Conservation (phyloP, 768 basidiomycete species). For the Suillus spraguei region DNA sequence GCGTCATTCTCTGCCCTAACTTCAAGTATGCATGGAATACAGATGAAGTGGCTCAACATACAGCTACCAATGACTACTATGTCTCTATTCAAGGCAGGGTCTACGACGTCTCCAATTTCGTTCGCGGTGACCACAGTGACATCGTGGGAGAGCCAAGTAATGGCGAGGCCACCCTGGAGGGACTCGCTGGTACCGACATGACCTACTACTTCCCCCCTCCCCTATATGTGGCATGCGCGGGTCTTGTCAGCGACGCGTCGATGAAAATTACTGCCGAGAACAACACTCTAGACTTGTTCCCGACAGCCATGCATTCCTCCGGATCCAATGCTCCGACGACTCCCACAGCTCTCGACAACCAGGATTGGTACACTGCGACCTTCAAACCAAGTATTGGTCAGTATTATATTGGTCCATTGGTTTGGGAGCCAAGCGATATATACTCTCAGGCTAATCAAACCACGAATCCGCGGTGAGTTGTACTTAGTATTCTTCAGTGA, state of each 20-base stretch:
- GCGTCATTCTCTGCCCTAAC: constrained; percentile 60
- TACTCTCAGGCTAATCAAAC: constrained; percentile 38
- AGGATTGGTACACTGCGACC: constrained; percentile 57
- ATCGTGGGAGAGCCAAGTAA: constrained; percentile 55
- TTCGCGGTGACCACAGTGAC: constrained; percentile 65
- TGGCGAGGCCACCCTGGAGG: constrained; percentile 43
- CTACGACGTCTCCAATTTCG: constrained; percentile 62
- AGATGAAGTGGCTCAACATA: constrained; percentile 53
- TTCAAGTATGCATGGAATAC: constrained; percentile 61
- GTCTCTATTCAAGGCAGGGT: constrained; percentile 64
- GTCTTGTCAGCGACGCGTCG: constrained; percentile 49
- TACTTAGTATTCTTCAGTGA: constrained; percentile 14
- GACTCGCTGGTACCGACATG: constrained; percentile 64
- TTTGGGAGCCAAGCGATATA: constrained; percentile 46
- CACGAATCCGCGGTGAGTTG: constrained; percentile 33
- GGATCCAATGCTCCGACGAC: constrained; percentile 45
- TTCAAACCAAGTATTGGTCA: constrained; percentile 58
- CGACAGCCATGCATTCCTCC: constrained; percentile 58
- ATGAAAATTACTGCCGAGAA: constrained; percentile 49
- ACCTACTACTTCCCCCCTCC: constrained; percentile 67
- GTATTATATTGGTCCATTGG: constrained; percentile 63
- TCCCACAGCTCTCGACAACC: constrained; percentile 36
- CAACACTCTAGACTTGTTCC: constrained; percentile 42
- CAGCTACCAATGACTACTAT: constrained; percentile 55
- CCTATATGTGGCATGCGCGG: constrained; percentile 57